A percentile compares a stretch with the other conserved stretches of the same genome.
These are phyloP conservation scores for Candida boidinii DNA, from an alignment of 805 yeast genomes.

Conservation along the genomic window DNA sequence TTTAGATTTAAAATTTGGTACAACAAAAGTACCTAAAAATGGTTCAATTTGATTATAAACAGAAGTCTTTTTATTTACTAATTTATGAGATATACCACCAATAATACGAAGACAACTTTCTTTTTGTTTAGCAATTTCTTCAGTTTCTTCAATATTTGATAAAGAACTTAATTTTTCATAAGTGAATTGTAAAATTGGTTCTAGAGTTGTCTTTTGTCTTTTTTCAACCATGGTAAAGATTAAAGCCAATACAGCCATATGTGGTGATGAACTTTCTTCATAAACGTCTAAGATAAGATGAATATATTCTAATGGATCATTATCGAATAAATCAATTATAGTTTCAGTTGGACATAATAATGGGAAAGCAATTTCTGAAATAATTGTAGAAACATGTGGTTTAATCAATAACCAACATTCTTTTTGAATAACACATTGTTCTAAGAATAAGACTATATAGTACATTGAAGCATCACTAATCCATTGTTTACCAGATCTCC, in stretches of 20 bases:
- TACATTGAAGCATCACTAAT: conserved; percentile 56
- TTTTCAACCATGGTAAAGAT: conserved; percentile 65
- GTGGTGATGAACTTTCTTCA: conserved; percentile 59
- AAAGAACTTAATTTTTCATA: conserved; percentile 38
- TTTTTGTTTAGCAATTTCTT: conserved; percentile 52
- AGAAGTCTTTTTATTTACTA: conserved; percentile 47
- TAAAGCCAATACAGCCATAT: conserved; percentile 69
- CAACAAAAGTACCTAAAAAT: conserved; percentile 52
- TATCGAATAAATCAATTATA: conserved; percentile 68
- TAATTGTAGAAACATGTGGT: conserved; percentile 57
- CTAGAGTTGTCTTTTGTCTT: conserved; percentile 51
- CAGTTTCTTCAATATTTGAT: conserved; percentile 26
- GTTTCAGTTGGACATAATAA: conserved; percentile 66
- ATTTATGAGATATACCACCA: conserved; percentile 59
- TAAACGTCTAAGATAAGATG: conserved; percentile 63
- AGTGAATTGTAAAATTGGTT: conserved; percentile 53
- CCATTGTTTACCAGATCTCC: conserved; percentile 68
- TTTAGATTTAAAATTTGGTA: conserved; percentile 62
- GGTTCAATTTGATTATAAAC: conserved; percentile 57
- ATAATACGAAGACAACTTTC: conserved; percentile 78
- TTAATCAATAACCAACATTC: conserved; percentile 61
- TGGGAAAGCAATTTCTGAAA: conserved; percentile 74
- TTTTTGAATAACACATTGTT: conserved; percentile 49
- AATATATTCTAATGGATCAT: conserved; percentile 88
- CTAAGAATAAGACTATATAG: conserved; percentile 56